Evolutionary conservation across 73 alveolate species (phyloP).

Genomic region (Effrenium voratum): DNA sequence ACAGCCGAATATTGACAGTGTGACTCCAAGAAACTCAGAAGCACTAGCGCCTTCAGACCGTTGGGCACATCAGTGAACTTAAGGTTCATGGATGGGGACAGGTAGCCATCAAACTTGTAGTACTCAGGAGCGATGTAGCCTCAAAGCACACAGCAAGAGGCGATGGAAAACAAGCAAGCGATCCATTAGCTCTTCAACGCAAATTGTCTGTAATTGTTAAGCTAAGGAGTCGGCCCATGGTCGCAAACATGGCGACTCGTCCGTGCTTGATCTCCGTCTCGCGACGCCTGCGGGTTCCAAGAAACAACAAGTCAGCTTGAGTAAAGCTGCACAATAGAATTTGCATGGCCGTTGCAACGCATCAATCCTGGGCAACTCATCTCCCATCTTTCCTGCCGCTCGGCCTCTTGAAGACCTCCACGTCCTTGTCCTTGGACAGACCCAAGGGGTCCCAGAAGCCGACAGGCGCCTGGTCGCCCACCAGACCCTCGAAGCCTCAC

Average conservation of each 20-base stretch:
- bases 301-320: background rate
- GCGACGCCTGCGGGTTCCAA: background rate
- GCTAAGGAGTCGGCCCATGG: background rate
- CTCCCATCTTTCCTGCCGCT: background rate
- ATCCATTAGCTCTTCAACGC: no score
- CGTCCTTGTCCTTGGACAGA: slow-evolving; percentile 14
- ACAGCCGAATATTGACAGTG: background rate
- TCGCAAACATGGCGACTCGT: background rate
- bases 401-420: slow-evolving; percentile 12
- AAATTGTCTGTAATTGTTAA: no score
- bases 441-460: slow-evolving; percentile 49
- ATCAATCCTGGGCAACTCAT: no score
- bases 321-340: no score
- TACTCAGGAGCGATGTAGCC: slow-evolving; percentile 7
- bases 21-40: background rate
- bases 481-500: slow-evolving; percentile 19
- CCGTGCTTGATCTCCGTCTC: slow-evolving; percentile 18
- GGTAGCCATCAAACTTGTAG: slow-evolving; percentile 9
- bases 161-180: no score
- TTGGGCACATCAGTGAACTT: slow-evolving; percentile 10
- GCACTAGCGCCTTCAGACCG: background rate
- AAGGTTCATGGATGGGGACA: slow-evolving; percentile 5
- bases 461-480: slow-evolving; percentile 30
- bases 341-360: no score
- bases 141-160: no score